phyloP scores from a whole-genome alignment of 2,329 filamentous ascomycete genomes.

The Colletotrichum salicis region DNA sequence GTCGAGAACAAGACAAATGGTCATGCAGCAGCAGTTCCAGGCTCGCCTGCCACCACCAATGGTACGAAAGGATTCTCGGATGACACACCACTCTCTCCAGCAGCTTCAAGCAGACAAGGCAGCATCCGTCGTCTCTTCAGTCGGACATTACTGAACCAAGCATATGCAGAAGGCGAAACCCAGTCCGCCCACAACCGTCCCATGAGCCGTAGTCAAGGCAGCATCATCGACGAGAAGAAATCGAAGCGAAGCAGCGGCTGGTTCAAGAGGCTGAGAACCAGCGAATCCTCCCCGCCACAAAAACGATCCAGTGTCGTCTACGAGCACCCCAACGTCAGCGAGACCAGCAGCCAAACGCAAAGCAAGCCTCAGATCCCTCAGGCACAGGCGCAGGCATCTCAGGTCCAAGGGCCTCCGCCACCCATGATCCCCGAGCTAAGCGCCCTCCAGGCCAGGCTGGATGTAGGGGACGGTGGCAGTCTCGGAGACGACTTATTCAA shows the following conservation, averaged over 20 bases:
- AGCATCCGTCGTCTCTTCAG: conserved; percentile 69
- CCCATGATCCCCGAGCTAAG: conserved; percentile 70
- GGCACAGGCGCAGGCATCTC: conserved; percentile 35
- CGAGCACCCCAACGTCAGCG: conserved; percentile 45
- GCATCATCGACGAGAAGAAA: conserved; percentile 63
- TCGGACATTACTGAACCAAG: conserved; percentile 64
- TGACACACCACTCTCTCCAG: conserved; percentile 63
- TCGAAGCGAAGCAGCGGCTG: conserved; percentile 67
- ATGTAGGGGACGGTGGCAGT: conserved; percentile 55
- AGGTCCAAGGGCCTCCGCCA: conserved; percentile 59
- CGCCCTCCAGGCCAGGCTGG: conserved; percentile 61
- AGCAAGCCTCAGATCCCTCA: conserved; percentile 34
- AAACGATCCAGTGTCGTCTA: conserved; percentile 57
- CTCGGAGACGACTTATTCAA: conserved; percentile 68
- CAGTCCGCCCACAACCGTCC: conserved; percentile 57
- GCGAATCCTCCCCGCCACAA: conserved; percentile 45
- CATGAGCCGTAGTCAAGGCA: conserved; percentile 60
- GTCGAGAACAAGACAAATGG: conserved; percentile 38
- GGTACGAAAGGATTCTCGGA: conserved; percentile 63
- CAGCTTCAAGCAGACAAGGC: conserved; percentile 61
- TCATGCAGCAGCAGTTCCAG: conserved; percentile 36
- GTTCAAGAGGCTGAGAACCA: conserved; percentile 65
- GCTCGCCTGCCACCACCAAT: conserved; percentile 40
- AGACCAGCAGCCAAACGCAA: conserved; percentile 39
- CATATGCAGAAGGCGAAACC: conserved; percentile 61